phyloP scores from a whole-genome alignment of 139 green algal species.

The Astrephomene gubernaculifera region DNA sequence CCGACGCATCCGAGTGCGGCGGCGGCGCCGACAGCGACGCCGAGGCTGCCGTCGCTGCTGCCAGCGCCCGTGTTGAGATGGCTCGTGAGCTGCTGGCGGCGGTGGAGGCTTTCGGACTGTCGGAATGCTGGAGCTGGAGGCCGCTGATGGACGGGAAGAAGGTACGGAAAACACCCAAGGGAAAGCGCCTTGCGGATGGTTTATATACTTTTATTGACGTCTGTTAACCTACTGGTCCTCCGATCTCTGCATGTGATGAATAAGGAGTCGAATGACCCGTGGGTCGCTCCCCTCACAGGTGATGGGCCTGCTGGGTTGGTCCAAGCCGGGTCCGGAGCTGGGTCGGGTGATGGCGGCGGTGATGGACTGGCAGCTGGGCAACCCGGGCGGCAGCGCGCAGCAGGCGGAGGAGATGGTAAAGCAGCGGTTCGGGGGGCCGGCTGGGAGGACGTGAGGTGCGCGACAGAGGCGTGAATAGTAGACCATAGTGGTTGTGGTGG shows the following conservation, averaged over 20 bases:
- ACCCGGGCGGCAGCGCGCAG: constrained; percentile 68
- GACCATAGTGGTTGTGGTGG: too few relatives aligned
- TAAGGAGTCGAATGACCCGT: too few relatives aligned
- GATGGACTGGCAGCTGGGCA: constrained; percentile 82
- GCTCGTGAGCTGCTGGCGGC: constrained; percentile 54
- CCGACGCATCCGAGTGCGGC: not conserved
- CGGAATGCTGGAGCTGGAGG: constrained; percentile 77
- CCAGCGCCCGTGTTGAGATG: constrained; percentile 43
- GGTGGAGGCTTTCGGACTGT: constrained; percentile 64
- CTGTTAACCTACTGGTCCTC: too few relatives aligned
- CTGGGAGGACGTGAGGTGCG: too few relatives aligned
- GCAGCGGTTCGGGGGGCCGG: constrained; percentile 16
- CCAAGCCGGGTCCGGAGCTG: constrained; percentile 70
- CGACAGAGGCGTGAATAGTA: too few relatives aligned
- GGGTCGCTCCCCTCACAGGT: constrained; percentile 49
- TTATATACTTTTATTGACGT: too few relatives aligned
- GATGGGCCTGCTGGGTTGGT: constrained; percentile 65
- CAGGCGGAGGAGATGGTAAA: constrained; percentile 45
- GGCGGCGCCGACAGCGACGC: not conserved
- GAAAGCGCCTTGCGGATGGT: too few relatives aligned
- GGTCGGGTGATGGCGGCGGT: constrained; percentile 65
- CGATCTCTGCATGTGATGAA: not conserved
- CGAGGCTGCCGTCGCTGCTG: not conserved
- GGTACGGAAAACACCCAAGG: constrained; percentile 58
- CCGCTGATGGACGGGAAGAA: constrained; percentile 79